phyloP scores from a whole-genome alignment of 768 basidiomycete species.

The Mycena epipterygia region DNA sequence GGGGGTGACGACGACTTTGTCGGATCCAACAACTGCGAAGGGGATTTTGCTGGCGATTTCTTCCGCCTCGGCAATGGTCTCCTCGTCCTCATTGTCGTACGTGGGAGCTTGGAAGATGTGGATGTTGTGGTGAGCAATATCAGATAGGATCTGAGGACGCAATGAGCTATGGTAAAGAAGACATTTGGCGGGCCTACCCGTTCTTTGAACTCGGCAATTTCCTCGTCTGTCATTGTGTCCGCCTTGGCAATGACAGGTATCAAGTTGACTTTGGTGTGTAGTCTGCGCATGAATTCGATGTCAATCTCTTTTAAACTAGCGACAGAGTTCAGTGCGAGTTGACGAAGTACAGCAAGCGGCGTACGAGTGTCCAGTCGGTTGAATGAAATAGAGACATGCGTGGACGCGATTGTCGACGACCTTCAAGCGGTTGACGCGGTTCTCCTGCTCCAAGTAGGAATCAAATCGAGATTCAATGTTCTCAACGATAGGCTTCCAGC shows the following conservation, averaged over 20 bases:
- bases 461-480: conserved; percentile 99
- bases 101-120: conserved; percentile 98
- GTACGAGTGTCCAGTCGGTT: conserved; percentile 98
- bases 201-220: conserved; percentile 93
- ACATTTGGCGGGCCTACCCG: conserved; percentile 65
- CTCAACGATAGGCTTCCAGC: conserved; percentile 99
- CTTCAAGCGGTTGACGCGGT: conserved; percentile 95
- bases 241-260: conserved; percentile 99
- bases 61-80: conserved; percentile 96
- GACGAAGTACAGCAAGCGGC: conserved; percentile 46
- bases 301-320: conserved; percentile 95
- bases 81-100: conserved; percentile 99
- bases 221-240: conserved; percentile 97
- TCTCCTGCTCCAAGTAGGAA: conserved; percentile 98
- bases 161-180: conserved; percentile 11
- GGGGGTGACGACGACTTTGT: conserved; percentile 82
- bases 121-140: conserved; percentile 96
- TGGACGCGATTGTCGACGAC: conserved; percentile 98
- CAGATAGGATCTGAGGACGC: conserved; percentile 80
- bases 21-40: conserved; percentile 97
- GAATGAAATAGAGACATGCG: conserved; percentile 99
- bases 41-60: conserved; percentile 99
- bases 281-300: conserved; percentile 98
- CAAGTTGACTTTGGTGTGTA: conserved; percentile 97
- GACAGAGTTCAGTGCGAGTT: conserved; percentile 18